phyloP scores from a whole-genome alignment of 306 rosid genomes.

The Herpetospermum pedunculosum region DNA sequence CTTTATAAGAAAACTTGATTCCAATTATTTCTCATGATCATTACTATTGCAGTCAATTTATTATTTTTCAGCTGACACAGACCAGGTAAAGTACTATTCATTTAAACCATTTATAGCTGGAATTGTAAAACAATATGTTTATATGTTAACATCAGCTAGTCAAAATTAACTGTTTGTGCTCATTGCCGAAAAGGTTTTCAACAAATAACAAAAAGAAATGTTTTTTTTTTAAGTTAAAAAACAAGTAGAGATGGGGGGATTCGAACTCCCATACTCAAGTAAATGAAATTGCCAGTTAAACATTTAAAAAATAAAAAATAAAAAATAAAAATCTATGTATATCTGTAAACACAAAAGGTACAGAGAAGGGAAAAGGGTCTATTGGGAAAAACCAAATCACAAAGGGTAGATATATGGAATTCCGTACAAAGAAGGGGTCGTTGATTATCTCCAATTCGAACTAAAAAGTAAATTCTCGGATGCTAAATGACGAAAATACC shows the following conservation, averaged over 20 bases:
- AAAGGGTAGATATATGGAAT: background rate
- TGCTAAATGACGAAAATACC: slow-evolving; percentile 36
- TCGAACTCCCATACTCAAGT: no score
- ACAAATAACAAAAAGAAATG: background rate
- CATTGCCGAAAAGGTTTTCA: background rate
- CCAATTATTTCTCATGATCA: background rate
- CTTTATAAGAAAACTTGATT: background rate
- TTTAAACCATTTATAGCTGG: background rate
- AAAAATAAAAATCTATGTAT: no score
- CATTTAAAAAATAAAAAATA: no score
- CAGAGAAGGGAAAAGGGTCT: background rate
- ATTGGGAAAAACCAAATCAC: background rate
- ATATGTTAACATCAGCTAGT: background rate
- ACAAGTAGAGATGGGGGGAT: no score
- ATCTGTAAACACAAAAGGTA: background rate
- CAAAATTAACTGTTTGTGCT: background rate
- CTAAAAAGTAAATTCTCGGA: background rate
- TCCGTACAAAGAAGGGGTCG: background rate
- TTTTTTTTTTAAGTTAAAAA: no score
- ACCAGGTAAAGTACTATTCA: background rate
- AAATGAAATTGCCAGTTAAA: no score
- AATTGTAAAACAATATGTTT: background rate
- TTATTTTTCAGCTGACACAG: background rate
- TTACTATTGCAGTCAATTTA: background rate
- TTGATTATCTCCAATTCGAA: slow-evolving; percentile 8